These are phyloP conservation scores for Solanum hybrid DNA, from an alignment of 305 asterid species.

Conservation along the genomic window DNA sequence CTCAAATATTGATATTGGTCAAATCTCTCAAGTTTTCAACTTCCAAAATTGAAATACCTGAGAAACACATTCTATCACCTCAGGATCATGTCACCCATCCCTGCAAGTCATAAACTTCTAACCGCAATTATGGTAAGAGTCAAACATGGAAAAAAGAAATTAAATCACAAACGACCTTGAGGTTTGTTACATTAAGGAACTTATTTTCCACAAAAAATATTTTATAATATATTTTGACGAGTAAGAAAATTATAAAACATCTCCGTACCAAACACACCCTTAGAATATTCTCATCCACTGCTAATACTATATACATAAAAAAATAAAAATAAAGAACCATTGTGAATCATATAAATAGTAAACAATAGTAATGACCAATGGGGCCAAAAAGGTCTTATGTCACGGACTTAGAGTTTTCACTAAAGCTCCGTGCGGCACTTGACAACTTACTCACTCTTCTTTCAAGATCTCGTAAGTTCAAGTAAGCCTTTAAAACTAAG, in stretches of 20 bases:
- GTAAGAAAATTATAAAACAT: neutral
- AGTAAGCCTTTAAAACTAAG: too few relatives aligned
- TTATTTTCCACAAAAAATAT: neutral
- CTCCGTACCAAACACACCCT: neutral
- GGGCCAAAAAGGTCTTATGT: neutral
- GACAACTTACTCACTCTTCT: too few relatives aligned
- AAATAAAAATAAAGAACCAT: neutral
- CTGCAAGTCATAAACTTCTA: neutral
- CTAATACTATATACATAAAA: too few relatives aligned
- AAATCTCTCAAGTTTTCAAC: neutral
- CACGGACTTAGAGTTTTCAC: too few relatives aligned
- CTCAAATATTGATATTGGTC: neutral
- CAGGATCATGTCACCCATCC: neutral
- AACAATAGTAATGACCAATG: neutral
- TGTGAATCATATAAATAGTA: neutral
- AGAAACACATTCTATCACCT: neutral
- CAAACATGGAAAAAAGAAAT: too few relatives aligned
- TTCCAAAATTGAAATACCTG: neutral
- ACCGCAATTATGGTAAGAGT: too few relatives aligned
- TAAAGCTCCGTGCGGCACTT: too few relatives aligned
- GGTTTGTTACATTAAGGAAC: neutral
- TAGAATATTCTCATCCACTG: neutral
- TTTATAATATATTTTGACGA: neutral
- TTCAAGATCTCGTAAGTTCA: too few relatives aligned
- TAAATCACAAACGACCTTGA: neutral